Evolutionary conservation across 2,329 filamentous ascomycete genomes (phyloP).

Genomic region (Claviceps digitariae): DNA sequence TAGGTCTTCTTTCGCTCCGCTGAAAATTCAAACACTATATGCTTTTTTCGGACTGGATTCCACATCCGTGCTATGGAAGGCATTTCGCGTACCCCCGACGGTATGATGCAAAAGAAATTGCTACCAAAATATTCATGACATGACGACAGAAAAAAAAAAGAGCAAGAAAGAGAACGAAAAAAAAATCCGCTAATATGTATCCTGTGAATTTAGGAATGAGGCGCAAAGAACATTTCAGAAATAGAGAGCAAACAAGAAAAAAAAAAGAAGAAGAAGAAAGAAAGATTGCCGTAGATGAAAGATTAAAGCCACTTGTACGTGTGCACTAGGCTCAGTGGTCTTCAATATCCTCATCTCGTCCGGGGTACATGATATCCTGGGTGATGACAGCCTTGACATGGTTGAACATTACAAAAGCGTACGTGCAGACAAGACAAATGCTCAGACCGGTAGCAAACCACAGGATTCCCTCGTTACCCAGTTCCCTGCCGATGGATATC

Average conservation of each 20-base stretch:
- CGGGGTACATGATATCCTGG: constrained; percentile 44
- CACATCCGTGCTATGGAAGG: too few species aligned
- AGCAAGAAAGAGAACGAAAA: not conserved
- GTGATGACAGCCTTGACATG: constrained; percentile 31
- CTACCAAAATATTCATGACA: too few species aligned
- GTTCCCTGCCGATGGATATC: constrained; percentile 36
- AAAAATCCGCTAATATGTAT: not conserved
- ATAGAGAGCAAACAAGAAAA: not conserved
- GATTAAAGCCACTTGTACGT: too few species aligned
- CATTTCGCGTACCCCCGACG: too few species aligned
- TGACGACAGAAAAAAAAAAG: too few species aligned
- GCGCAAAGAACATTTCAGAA: too few species aligned
- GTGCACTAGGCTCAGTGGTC: constrained; percentile 15
- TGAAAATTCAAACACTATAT: too few species aligned
- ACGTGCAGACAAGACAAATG: constrained; percentile 27
- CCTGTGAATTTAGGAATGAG: too few species aligned
- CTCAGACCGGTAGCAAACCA: constrained; percentile 39
- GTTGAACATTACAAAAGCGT: constrained; percentile 29
- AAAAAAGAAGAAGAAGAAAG: not conserved
- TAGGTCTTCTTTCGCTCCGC: too few species aligned
- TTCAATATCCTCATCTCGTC: constrained; percentile 39
- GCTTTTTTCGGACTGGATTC: too few species aligned
- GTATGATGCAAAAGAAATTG: too few species aligned
- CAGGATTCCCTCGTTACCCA: constrained; percentile 29
- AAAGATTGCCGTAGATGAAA: too few species aligned